Percentiles rank a stretch among this genome's conserved stretches.
Conservation (phyloP, 805 yeast species). For the Saccharomycopsis microspora region DNA sequence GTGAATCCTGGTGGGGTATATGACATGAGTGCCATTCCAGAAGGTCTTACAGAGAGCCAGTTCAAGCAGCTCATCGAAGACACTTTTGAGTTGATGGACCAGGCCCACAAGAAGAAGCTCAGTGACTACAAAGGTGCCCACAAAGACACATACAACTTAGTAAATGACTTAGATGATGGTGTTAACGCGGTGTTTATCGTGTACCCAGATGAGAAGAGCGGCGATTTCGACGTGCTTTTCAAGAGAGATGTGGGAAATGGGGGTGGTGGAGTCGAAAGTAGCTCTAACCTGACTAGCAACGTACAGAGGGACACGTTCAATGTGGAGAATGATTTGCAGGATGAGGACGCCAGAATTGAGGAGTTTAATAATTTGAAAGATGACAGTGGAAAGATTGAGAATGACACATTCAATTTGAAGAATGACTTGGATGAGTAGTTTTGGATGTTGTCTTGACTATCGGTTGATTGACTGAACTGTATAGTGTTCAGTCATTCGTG, state of each 20-base stretch:
- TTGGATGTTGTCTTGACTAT: too few relatives aligned
- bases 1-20: neutral
- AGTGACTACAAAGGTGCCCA: constrained; percentile 2
- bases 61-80: constrained; percentile 4
- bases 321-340: constrained; percentile 1
- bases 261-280: neutral
- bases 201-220: constrained; percentile 7
- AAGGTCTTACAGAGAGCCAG: constrained; percentile 2
- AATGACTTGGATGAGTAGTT: constrained; percentile 6
- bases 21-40: neutral
- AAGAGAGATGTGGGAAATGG: neutral
- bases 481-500: too few relatives aligned
- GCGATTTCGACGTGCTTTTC: constrained; percentile 10
- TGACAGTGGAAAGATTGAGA: constrained; percentile 4
- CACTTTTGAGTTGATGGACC: constrained; percentile 5
- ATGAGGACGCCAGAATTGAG: constrained; percentile 3
- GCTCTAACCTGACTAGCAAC: neutral
- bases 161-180: neutral
- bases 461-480: too few relatives aligned
- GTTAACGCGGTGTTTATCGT: constrained; percentile 2
- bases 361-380: constrained; percentile 7
- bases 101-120: constrained; percentile 1
- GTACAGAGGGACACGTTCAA: constrained; percentile 4
- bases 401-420: constrained; percentile 8
- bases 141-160: constrained; percentile 1